A percentile compares a stretch with the other conserved stretches of the same genome.
phyloP scores from a whole-genome alignment of 2,329 filamentous ascomycete species.

The Cryphonectria nitschkei region DNA sequence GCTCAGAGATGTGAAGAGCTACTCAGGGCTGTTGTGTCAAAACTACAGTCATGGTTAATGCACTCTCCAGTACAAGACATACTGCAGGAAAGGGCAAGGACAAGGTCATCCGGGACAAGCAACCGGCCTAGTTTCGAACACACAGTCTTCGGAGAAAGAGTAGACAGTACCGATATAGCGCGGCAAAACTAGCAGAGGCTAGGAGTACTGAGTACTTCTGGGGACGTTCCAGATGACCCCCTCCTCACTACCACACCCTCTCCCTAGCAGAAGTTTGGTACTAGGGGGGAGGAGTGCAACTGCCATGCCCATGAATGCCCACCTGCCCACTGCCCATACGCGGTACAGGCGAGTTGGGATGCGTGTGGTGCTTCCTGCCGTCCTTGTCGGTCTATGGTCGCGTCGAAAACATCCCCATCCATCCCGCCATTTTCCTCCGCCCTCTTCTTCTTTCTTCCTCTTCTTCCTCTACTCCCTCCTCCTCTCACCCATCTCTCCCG shows the following conservation, averaged over 20 bases:
- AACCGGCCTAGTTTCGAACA: not conserved
- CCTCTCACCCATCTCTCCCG: constrained; percentile 20
- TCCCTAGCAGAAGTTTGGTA: not conserved
- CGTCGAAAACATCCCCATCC: constrained; percentile 27
- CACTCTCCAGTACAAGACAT: not conserved
- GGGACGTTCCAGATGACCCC: not conserved
- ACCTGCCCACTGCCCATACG: constrained; percentile 31
- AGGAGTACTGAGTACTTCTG: not conserved
- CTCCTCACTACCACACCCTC: constrained; percentile 1
- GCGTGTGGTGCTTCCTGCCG: constrained; percentile 6
- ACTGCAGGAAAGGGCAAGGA: constrained; percentile 3
- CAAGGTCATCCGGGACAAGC: constrained; percentile 11
- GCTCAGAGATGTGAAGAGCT: not conserved
- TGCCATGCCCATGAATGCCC: constrained; percentile 29
- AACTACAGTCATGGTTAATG: not conserved
- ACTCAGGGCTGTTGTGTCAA: not conserved
- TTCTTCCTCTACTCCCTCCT: constrained; percentile 24
- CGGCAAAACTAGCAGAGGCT: not conserved
- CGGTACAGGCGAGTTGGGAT: not conserved
- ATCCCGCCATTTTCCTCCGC: constrained; percentile 28
- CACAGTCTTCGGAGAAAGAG: not conserved
- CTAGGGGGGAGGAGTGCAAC: constrained; percentile 6
- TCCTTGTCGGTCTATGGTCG: constrained; percentile 16
- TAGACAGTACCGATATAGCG: not conserved
- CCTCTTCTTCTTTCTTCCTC: constrained; percentile 26